phyloP scores from a whole-genome alignment of 768 basidiomycete species.

The Boletus vermiculosoides region DNA sequence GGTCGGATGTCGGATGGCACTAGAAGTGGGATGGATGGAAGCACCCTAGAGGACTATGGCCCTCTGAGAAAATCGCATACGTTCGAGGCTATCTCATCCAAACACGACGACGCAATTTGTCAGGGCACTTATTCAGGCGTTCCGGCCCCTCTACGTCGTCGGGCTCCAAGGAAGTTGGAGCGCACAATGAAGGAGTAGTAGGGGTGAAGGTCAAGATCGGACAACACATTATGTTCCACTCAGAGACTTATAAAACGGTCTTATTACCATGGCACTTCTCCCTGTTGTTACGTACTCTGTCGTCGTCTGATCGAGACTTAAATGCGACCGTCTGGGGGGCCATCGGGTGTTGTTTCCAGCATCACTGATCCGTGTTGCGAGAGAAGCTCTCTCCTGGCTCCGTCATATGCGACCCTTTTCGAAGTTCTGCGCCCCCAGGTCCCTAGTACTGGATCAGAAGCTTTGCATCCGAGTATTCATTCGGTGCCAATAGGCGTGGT shows the following conservation, averaged over 20 bases:
- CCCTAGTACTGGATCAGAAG: no score
- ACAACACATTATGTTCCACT: neutral
- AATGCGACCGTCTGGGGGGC: neutral
- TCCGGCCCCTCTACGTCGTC: slow-evolving; percentile 45
- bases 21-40: no score
- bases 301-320: neutral
- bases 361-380: neutral
- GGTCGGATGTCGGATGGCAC: no score
- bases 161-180: slow-evolving; percentile 60
- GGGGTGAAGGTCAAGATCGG: neutral
- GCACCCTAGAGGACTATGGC: no score
- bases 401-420: no score
- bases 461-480: no score
- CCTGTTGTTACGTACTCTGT: neutral
- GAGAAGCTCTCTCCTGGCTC: neutral
- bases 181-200: slow-evolving; percentile 55
- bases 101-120: no score
- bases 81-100: no score
- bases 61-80: no score
- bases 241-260: no score
- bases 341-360: neutral
- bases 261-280: neutral
- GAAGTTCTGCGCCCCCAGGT: neutral
- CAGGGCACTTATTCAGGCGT: no score
- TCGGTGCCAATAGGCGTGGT: neutral